A percentile compares a stretch with the other conserved stretches of the same genome.
Conservation (phyloP, 1,284 basidiomycete species). For the Vanrija pseudolonga region DNA sequence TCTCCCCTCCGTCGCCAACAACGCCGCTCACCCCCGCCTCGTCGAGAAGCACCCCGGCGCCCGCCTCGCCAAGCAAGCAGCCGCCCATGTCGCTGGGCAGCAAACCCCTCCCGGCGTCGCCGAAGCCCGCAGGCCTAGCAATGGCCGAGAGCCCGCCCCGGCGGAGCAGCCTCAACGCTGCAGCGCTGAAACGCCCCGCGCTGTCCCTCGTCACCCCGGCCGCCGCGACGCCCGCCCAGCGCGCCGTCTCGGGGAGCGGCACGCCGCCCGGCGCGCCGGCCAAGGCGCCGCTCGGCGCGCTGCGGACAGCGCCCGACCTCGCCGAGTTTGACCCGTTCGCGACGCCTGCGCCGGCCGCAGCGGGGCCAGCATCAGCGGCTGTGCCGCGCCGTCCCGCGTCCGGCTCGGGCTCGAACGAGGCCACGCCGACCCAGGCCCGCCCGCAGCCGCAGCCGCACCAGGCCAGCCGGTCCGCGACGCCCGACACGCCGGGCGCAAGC, state of each 20-base stretch:
- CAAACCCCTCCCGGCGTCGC: too few species aligned
- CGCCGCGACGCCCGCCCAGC: neutral
- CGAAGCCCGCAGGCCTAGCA: too few species aligned
- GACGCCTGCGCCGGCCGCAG: conserved; percentile 20
- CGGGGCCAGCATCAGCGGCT: neutral
- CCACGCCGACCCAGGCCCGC: too few species aligned
- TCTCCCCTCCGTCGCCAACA: too few species aligned
- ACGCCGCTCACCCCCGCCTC: too few species aligned
- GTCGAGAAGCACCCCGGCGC: too few species aligned
- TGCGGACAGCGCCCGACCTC: conserved; percentile 18
- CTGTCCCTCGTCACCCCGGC: neutral
- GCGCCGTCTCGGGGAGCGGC: too few species aligned
- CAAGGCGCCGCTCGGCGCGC: neutral
- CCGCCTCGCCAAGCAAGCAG: too few species aligned
- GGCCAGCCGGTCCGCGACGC: neutral
- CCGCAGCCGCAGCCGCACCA: neutral
- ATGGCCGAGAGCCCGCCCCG: too few species aligned
- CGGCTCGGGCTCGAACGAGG: neutral
- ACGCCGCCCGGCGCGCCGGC: neutral
- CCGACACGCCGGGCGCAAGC: neutral
- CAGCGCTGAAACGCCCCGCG: neutral
- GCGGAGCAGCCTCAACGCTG: neutral
- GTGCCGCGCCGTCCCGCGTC: neutral
- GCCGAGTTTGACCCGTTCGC: conserved; percentile 46
- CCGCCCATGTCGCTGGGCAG: too few species aligned